These are phyloP conservation scores for Venturia pyrina DNA, from an alignment of 2,329 filamentous ascomycete genomes.

Conservation along the genomic window DNA sequence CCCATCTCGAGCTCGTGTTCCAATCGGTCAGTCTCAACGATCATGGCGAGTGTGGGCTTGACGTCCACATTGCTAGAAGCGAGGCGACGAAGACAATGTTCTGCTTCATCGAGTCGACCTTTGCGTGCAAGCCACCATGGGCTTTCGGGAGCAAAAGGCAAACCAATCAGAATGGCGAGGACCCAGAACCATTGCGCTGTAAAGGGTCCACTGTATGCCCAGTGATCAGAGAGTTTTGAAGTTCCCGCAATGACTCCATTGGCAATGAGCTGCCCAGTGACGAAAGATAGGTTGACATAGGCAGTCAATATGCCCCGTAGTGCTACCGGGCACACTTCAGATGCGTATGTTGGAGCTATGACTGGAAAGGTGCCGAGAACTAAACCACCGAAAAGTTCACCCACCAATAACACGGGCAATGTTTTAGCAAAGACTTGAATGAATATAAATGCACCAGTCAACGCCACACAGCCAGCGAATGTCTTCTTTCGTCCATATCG, in stretches of 20 bases:
- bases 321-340: conserved; percentile 59
- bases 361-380: conserved; percentile 40
- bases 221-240: conserved; percentile 53
- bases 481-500: conserved; percentile 36
- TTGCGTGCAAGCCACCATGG: conserved; percentile 69
- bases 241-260: conserved; percentile 63
- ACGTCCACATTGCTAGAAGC: conserved; percentile 66
- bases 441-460: conserved; percentile 34
- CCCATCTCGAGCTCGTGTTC: conserved; percentile 68
- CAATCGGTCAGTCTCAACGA: conserved; percentile 77
- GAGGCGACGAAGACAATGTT: conserved; percentile 53
- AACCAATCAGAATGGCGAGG: conserved; percentile 53
- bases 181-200: conserved; percentile 60
- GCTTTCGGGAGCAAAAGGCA: conserved; percentile 59
- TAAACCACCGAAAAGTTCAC: conserved; percentile 38
- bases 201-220: conserved; percentile 50
- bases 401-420: conserved; percentile 33
- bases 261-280: conserved; percentile 61
- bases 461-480: conserved; percentile 33
- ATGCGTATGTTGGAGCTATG: conserved; percentile 40
- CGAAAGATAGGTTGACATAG: conserved; percentile 71
- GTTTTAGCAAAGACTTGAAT: conserved; percentile 41
- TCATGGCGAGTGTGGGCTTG: conserved; percentile 65
- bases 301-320: conserved; percentile 48
- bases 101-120: conserved; percentile 55